Base-by-base conservation (phyloP, 2,329 filamentous ascomycete species). In the Claviceps arundinis region DNA sequence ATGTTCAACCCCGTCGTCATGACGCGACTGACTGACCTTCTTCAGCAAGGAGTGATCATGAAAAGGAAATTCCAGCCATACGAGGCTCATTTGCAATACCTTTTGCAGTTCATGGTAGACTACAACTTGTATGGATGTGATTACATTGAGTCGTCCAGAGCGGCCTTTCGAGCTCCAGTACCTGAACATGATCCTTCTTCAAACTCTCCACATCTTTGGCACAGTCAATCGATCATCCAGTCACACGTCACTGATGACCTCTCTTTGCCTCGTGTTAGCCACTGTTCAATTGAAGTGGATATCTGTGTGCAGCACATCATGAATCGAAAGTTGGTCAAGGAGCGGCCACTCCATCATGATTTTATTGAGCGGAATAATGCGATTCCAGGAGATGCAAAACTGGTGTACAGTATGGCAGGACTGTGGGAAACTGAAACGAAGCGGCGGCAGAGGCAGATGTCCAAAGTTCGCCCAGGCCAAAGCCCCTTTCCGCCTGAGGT, bases 101-200 rank as follows among this genome's bases (percentile, higher is more conserved):
- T 96, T 8, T 75, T 93, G 9, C 94, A 98, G 68, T 98, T 94
- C 80, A 97, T 98, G 93, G 86, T 85, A 57, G 94, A 98, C 66
- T 98, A 94, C 73, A 98, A 96, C 64, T 73, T 98, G 58, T 97
- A 95, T 65, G 94, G 94, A 6, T 98, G 93, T 64, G 84, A 82
- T 52, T 94, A 91, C 61, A 81, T 97, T 57, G 80, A 91, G 54
- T 85, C 82, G 48, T 73, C 73, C 9, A 86, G 81, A 56, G 80
- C 83, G 1, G 75, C 70, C 30, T 96, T 95, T 62, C 81, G 93
- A 51, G 73, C 74, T 2, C 89, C 89, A 0, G 73, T 96, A 2
- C 90, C 90, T 0, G 71, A 77, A 8, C 81, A 80, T 60, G 72
- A 82, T n/a, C 76, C 84, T 22, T 70, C 81, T 5, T 67, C 64